Conservation (phyloP, 805 yeast species). For the Ogataea trehaloabstinens region DNA sequence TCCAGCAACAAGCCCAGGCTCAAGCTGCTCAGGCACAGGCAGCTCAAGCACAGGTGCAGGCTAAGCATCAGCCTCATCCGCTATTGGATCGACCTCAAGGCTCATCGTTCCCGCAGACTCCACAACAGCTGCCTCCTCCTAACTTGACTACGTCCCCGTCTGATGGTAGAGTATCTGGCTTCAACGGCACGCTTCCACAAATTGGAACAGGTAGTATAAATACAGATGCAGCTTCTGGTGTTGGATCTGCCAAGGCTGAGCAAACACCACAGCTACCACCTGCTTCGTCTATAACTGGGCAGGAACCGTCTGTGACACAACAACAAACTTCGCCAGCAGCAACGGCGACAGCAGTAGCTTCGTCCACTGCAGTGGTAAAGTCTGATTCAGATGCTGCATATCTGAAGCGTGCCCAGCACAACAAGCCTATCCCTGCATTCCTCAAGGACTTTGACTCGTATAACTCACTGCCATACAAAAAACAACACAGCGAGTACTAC, state of each 20-base stretch:
- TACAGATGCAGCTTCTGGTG: not conserved
- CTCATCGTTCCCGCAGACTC: conserved; percentile 23
- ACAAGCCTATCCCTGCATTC: conserved; percentile 79
- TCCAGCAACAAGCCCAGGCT: conserved; percentile 28
- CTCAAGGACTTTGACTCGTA: conserved; percentile 76
- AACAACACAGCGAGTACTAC: conserved; percentile 81
- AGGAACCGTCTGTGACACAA: conserved; percentile 7
- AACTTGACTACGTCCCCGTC: conserved; percentile 28
- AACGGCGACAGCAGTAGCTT: conserved; percentile 32
- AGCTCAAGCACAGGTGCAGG: conserved; percentile 31
- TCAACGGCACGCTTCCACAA: conserved; percentile 24
- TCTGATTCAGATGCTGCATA: conserved; percentile 33
- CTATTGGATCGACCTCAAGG: conserved; percentile 18
- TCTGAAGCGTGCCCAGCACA: conserved; percentile 48
- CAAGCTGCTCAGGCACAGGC: conserved; percentile 31
- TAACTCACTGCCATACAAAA: conserved; percentile 73
- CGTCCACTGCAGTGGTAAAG: conserved; percentile 18
- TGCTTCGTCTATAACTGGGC: conserved; percentile 20
- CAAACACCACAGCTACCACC: conserved; percentile 29
- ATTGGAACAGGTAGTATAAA: conserved; percentile 20
- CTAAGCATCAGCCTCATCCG: conserved; percentile 25
- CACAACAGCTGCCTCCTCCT: conserved; percentile 37
- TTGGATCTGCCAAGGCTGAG: conserved; percentile 25
- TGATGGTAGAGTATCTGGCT: conserved; percentile 18
- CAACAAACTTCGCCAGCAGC: conserved; percentile 19